phyloP scores from a whole-genome alignment of 306 rosid species.

The Sicyos baderoa region DNA sequence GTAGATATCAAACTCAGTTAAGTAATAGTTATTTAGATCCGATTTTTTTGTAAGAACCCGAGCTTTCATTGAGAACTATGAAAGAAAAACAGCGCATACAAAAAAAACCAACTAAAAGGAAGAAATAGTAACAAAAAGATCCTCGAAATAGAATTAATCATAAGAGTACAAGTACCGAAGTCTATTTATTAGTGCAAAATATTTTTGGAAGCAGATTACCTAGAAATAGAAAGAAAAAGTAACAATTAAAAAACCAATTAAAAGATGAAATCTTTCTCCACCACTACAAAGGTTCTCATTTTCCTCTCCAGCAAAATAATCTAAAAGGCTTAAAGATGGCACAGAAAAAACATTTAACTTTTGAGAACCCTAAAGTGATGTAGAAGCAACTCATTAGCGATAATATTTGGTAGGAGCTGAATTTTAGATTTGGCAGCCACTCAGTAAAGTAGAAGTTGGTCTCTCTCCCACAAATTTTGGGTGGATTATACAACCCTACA shows the following conservation, averaged over 20 bases:
- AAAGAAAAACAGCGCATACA: no score
- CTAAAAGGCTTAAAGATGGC: neutral
- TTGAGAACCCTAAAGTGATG: neutral
- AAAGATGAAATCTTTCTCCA: neutral
- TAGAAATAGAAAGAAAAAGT: neutral
- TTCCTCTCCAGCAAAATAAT: neutral
- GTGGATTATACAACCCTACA: neutral
- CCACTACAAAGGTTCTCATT: neutral
- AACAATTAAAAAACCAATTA: neutral
- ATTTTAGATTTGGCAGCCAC: neutral
- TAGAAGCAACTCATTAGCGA: conserved; percentile 3
- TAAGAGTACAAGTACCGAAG: neutral
- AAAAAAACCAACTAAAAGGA: neutral
- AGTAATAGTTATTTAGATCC: neutral
- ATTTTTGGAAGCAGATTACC: neutral
- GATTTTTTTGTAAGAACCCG: no score
- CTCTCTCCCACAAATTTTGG: neutral
- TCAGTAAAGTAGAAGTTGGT: neutral
- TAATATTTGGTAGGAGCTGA: neutral
- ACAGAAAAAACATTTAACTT: neutral
- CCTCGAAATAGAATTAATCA: neutral
- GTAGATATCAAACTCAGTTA: neutral
- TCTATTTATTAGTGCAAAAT: neutral
- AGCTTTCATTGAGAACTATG: no score
- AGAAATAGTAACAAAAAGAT: neutral